A percentile compares a stretch with the other conserved stretches of the same genome.
phyloP scores from a whole-genome alignment of 345 rosid species.

The Kernera saxatilis region DNA sequence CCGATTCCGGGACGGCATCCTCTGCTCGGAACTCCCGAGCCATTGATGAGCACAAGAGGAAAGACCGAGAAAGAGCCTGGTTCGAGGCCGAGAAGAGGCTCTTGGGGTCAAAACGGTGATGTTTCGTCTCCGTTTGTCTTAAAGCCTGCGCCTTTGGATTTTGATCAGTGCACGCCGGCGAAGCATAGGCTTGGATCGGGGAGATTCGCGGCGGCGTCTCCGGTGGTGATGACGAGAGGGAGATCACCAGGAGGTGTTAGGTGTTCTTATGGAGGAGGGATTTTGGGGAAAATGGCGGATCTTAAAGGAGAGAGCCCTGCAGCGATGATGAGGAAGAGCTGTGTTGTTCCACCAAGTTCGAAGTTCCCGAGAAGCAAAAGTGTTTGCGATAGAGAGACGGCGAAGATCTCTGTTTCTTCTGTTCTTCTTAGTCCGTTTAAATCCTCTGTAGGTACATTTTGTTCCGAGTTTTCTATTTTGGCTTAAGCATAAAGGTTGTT shows the following conservation, averaged over 20 bases:
- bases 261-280: constrained; percentile 71
- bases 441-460: constrained; percentile 90
- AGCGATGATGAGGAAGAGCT: constrained; percentile 69
- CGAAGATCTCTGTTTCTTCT: constrained; percentile 36
- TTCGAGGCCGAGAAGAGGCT: constrained; percentile 58
- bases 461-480: neutral
- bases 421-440: constrained; percentile 46
- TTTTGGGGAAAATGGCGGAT: constrained; percentile 55
- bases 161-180: constrained; percentile 79
- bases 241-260: constrained; percentile 43
- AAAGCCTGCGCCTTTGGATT: constrained; percentile 82
- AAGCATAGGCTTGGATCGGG: constrained; percentile 35
- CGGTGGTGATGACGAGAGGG: constrained; percentile 45
- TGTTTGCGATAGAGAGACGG: constrained; percentile 56
- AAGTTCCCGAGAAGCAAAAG: constrained; percentile 81
- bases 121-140: constrained; percentile 59
- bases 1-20: constrained; percentile 96
- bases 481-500: neutral
- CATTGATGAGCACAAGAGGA: constrained; percentile 59
- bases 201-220: constrained; percentile 45
- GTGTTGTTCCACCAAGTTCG: constrained; percentile 48
- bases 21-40: constrained; percentile 79
- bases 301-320: constrained; percentile 58
- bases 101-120: constrained; percentile 64
- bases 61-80: constrained; percentile 43